Conservation (phyloP, 148 eudicot genomes). For the Limonium bicolor region DNA sequence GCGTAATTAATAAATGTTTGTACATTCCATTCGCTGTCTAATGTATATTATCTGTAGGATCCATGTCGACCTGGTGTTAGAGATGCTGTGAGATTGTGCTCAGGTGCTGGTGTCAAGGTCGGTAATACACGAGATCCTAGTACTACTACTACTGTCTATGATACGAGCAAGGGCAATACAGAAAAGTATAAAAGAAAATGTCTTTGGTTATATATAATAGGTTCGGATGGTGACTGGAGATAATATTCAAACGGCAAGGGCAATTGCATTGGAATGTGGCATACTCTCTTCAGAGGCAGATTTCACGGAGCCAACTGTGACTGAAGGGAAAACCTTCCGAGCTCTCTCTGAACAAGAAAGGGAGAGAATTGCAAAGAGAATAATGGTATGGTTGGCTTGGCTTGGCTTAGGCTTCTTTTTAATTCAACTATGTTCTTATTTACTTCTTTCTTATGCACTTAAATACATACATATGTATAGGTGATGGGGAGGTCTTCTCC, state of each 20-base stretch:
- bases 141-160: not conserved
- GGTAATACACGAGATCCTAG: not conserved
- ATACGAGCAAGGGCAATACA: not conserved
- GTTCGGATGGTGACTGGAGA: conserved; percentile 99
- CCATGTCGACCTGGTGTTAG: conserved; percentile 90
- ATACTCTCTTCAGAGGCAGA: conserved; percentile 50
- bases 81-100: conserved; percentile 66
- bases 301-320: conserved; percentile 32
- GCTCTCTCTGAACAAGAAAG: conserved; percentile 65
- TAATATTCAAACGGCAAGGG: conserved; percentile 88
- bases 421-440: not conserved
- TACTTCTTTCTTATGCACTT: not conserved
- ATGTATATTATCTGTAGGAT: conserved; percentile 38
- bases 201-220: conserved; percentile 18
- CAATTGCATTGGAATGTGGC: conserved; percentile 84
- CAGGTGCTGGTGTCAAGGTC: conserved; percentile 86
- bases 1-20: too few species aligned
- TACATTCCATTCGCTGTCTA: too few species aligned
- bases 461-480: conserved; percentile 17
- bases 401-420: not conserved
- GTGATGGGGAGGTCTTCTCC: conserved; percentile 99
- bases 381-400: conserved; percentile 25
- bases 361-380: conserved; percentile 39
- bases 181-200: not conserved
- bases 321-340: conserved; percentile 72